phyloP scores from a whole-genome alignment of 768 basidiomycete species.

The Cyclocybe cylindracea region DNA sequence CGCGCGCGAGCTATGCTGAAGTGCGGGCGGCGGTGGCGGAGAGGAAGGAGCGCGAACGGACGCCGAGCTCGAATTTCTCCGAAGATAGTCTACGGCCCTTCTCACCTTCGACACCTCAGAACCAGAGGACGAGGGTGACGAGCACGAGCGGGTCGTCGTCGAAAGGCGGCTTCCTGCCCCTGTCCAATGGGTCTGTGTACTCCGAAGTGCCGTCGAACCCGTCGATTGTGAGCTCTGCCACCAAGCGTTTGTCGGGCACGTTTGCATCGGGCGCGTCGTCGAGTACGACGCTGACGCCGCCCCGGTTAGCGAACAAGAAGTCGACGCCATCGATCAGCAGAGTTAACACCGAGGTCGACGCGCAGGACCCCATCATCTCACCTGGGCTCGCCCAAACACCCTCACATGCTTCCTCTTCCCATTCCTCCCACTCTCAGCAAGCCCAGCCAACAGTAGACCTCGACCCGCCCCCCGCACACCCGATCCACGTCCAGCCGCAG shows the following conservation, averaged over 20 bases:
- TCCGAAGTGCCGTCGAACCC: constrained; percentile 17
- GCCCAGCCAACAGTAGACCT: too few relatives aligned
- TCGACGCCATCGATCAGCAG: constrained; percentile 37
- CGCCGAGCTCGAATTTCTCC: constrained; percentile 13
- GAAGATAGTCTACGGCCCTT: constrained; percentile 7
- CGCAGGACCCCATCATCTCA: constrained; percentile 21
- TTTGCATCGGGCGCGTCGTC: constrained; percentile 3
- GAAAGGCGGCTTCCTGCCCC: neutral
- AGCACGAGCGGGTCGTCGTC: constrained; percentile 7
- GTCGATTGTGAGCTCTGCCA: constrained; percentile 14
- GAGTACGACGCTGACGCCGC: constrained; percentile 11
- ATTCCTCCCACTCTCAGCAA: too few relatives aligned
- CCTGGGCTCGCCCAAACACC: too few relatives aligned
- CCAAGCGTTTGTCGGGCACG: too few relatives aligned
- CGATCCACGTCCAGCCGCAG: constrained; percentile 77
- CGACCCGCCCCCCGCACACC: constrained; percentile 11
- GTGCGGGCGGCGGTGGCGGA: constrained; percentile 77
- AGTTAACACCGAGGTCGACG: constrained; percentile 31
- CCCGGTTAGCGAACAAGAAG: constrained; percentile 25
- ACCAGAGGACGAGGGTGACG: constrained; percentile 9
- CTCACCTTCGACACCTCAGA: constrained; percentile 11
- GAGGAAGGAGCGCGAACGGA: constrained; percentile 50
- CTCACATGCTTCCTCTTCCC: too few relatives aligned
- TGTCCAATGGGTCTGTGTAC: constrained; percentile 17
- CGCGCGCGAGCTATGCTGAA: constrained; percentile 68